A percentile compares a stretch with the other conserved stretches of the same genome.
Conservation (phyloP, 129 eudicot genomes). For the Gnaphalium uliginosum region DNA sequence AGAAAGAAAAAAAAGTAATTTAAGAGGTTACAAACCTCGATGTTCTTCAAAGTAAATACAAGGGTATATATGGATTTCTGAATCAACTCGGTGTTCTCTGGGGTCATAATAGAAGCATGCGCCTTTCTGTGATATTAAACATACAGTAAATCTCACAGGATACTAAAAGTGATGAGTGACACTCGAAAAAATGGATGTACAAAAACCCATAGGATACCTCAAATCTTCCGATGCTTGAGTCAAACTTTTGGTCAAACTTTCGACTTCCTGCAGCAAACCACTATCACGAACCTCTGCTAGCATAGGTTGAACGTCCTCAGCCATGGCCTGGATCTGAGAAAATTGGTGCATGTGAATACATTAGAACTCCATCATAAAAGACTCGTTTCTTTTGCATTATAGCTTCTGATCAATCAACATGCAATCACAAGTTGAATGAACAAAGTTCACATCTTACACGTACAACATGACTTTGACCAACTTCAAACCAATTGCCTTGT, state of each 20-base stretch:
- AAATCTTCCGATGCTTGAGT: constrained; percentile 76
- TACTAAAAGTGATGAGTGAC: neutral
- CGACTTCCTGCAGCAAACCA: constrained; percentile 90
- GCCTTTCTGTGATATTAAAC: constrained; percentile 54
- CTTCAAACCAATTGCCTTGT: neutral
- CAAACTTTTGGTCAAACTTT: constrained; percentile 89
- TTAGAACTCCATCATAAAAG: neutral
- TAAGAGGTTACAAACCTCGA: constrained; percentile 54
- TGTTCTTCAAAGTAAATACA: constrained; percentile 77
- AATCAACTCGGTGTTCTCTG: constrained; percentile 81
- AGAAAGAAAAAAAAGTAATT: neutral
- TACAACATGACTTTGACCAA: neutral
- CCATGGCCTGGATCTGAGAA: constrained; percentile 88
- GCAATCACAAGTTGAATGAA: neutral
- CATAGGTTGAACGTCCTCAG: constrained; percentile 89
- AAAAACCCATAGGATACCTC: constrained; percentile 42
- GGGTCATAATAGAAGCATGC: constrained; percentile 77
- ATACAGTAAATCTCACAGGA: neutral
- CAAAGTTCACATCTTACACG: neutral
- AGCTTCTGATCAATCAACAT: neutral
- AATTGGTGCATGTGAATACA: constrained; percentile 34
- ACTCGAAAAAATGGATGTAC: neutral
- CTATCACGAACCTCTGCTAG: constrained; percentile 78
- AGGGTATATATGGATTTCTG: constrained; percentile 84
- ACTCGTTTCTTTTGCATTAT: neutral